phyloP scores from a whole-genome alignment of 1,284 basidiomycete species.

The Caloboletus inedulis region DNA sequence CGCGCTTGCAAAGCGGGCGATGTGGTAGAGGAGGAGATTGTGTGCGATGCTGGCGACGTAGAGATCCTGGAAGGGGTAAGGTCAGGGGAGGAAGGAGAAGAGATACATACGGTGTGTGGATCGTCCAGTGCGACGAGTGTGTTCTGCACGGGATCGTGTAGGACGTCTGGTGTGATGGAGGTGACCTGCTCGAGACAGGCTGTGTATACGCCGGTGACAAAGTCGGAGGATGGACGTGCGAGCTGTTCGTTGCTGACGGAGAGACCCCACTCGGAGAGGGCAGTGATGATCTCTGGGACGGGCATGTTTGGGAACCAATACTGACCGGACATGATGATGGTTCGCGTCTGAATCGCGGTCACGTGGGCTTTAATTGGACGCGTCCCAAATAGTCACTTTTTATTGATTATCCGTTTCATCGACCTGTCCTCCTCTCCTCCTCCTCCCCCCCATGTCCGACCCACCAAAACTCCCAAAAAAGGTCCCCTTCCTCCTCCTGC shows the following conservation, averaged over 20 bases:
- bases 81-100: rapidly evolving
- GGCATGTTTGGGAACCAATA: conserved; percentile 67
- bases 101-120: conserved; percentile 49
- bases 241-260: conserved; percentile 69
- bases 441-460: conserved; percentile 8
- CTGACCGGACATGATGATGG: conserved; percentile 32
- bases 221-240: conserved; percentile 62
- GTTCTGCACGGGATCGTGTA: conserved; percentile 59
- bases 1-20: conserved; percentile 67
- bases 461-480: conserved; percentile 9
- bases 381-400: background rate
- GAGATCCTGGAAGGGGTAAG: conserved; percentile 49
- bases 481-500: background rate
- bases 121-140: conserved; percentile 51
- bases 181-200: conserved; percentile 72
- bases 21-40: conserved; percentile 64
- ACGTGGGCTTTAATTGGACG: no score
- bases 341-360: no score
- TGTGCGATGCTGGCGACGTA: conserved; percentile 55
- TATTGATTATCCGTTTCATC: conserved; percentile 15
- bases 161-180: conserved; percentile 54
- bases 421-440: background rate
- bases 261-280: conserved; percentile 64
- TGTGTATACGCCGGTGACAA: conserved; percentile 65
- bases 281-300: conserved; percentile 55